These are phyloP conservation scores for Scorias spongiosa DNA, from an alignment of 2,329 filamentous ascomycete genomes.

Conservation along the genomic window DNA sequence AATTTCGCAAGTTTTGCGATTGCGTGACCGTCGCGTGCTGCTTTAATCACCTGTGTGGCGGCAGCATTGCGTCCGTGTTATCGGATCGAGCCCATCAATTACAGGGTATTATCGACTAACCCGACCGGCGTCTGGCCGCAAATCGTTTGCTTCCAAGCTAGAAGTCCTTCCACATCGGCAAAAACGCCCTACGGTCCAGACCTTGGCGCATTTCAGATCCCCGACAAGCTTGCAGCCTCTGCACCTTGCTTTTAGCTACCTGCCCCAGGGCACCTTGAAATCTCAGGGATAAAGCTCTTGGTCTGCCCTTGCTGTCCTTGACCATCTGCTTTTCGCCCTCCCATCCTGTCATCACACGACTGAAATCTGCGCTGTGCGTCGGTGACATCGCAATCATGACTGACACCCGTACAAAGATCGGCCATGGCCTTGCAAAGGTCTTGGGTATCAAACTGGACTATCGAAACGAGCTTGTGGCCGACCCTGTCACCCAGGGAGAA, in stretches of 20 bases:
- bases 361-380: background rate
- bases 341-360: background rate
- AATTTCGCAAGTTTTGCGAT: background rate
- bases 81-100: background rate
- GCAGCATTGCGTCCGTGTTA: background rate
- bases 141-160: background rate
- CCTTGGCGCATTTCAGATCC: background rate
- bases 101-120: background rate
- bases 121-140: background rate
- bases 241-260: background rate
- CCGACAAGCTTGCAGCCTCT: background rate
- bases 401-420: slow-evolving; percentile 39
- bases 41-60: background rate
- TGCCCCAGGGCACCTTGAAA: background rate
- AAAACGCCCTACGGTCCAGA: background rate
- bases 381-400: slow-evolving; percentile 10
- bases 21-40: background rate
- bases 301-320: background rate
- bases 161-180: background rate
- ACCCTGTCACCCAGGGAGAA: slow-evolving; percentile 59
- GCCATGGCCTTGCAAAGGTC: slow-evolving; percentile 60
- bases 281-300: background rate
- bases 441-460: slow-evolving; percentile 71
- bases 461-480: slow-evolving; percentile 40
- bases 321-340: background rate